Base-by-base conservation (phyloP, 2,329 filamentous ascomycete genomes). In the Colletotrichum tropicale region DNA sequence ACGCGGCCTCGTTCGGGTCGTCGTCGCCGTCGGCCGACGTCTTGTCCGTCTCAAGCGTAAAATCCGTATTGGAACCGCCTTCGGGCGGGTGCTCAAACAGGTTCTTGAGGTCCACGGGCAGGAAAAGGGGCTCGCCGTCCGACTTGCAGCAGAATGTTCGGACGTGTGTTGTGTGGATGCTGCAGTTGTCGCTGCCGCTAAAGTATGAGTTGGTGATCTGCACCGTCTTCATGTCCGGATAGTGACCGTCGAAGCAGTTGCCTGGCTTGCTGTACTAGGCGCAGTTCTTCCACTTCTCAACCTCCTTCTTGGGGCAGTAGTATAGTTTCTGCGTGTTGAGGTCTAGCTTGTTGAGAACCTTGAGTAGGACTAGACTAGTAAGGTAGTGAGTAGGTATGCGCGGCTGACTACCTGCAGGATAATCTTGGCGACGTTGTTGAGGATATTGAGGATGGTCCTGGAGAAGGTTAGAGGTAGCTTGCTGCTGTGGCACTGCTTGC, bases 81-180 rank as follows among this genome's bases (percentile, higher is more conserved):
- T 76, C 65, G 3, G 84, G 84, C 8, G 84, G 82, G 34, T 83
- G 64, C 43, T 77, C 77, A 70, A 87, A 86, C 13, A 86, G 77
- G 36, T 83, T 79, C n/a, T 82, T 80, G 4, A 86, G 79, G 7
- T 81, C 80, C 7, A 85, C 83, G 5, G 84, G 84, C n/a, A 85
- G 76, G 78, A 86, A 84, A 7, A 78, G 81, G 10, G 81, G 10
- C 8, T 82, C 76, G 16, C 79, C 81, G 12, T 80, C 69, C 12
- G 80, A 77, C 7, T 83, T 79, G 74, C 83, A 74, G 43, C 67
- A 65, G 8, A 69, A 71, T 0, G 48, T 60, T 8, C 70, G 70
- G n/a, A 64, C 48, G 9, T 38, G 68, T 7, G 8, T 9, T 5
- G 26, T 8, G 36, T 72, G 77, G 15, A 24, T 13, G 34, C 74